Base-by-base conservation (phyloP, 108 stramenopile genomes). In the Skeletonema marinoi region DNA sequence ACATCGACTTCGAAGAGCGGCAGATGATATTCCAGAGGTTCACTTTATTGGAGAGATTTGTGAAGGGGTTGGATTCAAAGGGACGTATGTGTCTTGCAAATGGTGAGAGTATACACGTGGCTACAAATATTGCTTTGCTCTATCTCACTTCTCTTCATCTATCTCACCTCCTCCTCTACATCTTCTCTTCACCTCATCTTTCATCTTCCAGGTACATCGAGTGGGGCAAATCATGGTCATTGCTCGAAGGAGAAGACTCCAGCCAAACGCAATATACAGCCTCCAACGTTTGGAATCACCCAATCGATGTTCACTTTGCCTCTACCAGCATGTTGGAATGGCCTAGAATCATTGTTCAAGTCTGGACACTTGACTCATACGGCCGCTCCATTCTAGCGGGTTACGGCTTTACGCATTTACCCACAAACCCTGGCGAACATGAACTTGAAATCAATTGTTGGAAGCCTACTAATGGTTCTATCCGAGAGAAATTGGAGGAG, bases 291-390 rank as follows among this genome's bases (percentile, higher is more conserved):
- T 90, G 85, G 86, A 85, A 84, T 39, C 90, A 90, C 69, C 90
- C 90, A 17, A 76, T 90, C 31, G 90, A 90, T 73, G 70, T 87
- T n/a, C 90, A 90, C 65, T 87, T 87, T 44, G 76, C 80, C 46
- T 72, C 85, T 9, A 81, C 82, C 11, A 85, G 84, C 61, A 87
- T 87, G 16, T 84, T 81, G 64, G 88, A 87, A 12, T 90, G 88
- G 89, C 88, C 88, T 12, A 71, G 89, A 42, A 68, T 90, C 11
- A 65, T 83, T 35, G 35, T 90, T 10, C 81, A 88, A 51, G 82
- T 87, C 32, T 88, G 86, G 86, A 82, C 86, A 33, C 71, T 90
- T 21, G 89, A 90, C 64, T 85, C 86, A 21, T 84, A 79, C 51
- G 89, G 89, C 3, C 63, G 86, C 10, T 78, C 87, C 13, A 71